These are phyloP conservation scores for Penicillium atrosanguineum DNA, from an alignment of 495 filamentous ascomycete genomes.

Conservation along the genomic window DNA sequence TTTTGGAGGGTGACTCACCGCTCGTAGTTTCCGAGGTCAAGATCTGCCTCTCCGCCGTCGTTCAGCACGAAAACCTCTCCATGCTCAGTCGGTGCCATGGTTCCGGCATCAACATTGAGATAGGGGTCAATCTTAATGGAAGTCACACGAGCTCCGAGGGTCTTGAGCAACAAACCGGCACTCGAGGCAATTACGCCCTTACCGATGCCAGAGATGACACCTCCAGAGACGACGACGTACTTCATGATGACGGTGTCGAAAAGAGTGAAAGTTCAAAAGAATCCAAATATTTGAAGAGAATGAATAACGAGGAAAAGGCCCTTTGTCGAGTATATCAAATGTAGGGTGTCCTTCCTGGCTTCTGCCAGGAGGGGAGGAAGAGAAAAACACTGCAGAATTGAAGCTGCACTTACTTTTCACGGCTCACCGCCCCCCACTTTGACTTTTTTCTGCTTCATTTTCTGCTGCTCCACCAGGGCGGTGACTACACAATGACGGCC, in stretches of 20 bases:
- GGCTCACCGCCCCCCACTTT: conserved; percentile 22
- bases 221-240: conserved; percentile 27
- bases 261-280: not conserved
- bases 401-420: conserved; percentile 4
- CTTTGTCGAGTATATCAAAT: conserved; percentile 9
- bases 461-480: conserved; percentile 15
- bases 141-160: conserved; percentile 68
- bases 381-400: conserved; percentile 9
- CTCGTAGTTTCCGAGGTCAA: conserved; percentile 96
- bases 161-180: conserved; percentile 75
- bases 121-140: conserved; percentile 62
- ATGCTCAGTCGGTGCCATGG: conserved; percentile 76
- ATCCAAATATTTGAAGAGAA: not conserved
- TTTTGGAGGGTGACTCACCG: conserved; percentile 52
- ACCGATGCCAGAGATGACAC: conserved; percentile 76
- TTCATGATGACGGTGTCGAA: not conserved
- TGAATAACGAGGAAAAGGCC: not conserved
- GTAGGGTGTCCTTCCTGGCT: conserved; percentile 23
- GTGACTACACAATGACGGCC: conserved; percentile 4
- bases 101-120: conserved; percentile 69
- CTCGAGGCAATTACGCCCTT: conserved; percentile 72
- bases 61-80: conserved; percentile 72
- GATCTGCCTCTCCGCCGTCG: conserved; percentile 79
- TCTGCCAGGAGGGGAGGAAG: conserved; percentile 20
- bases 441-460: conserved; percentile 13